Evolutionary conservation across 768 basidiomycete genomes (phyloP).

Genomic region (Suillus ampliporus): DNA sequence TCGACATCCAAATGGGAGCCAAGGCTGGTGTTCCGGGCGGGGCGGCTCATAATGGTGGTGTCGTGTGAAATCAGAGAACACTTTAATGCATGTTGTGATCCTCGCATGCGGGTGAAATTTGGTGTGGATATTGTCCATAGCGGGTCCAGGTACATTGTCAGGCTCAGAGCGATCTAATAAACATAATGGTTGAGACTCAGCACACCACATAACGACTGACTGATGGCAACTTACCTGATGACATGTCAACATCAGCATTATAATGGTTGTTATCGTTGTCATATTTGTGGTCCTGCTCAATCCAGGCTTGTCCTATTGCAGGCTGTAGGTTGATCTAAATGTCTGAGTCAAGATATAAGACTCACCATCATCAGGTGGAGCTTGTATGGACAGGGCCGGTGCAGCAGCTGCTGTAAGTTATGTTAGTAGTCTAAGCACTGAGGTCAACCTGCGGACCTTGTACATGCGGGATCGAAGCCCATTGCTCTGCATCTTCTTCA

Average conservation of each 20-base stretch:
- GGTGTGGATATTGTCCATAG: conserved; percentile 26
- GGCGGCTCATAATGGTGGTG: background rate
- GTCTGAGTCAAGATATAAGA: too few relatives aligned
- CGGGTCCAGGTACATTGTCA: background rate
- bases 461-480: background rate
- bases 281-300: background rate
- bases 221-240: background rate
- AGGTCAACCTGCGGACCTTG: background rate
- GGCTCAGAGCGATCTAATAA: background rate
- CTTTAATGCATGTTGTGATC: conserved; percentile 9
- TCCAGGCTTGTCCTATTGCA: background rate
- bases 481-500: background rate
- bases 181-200: background rate
- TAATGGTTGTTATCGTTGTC: background rate
- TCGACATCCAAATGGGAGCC: conserved; percentile 34
- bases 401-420: background rate
- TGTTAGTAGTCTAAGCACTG: background rate
- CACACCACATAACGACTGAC: background rate
- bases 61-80: conserved; percentile 22
- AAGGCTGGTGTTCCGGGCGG: conserved; percentile 28
- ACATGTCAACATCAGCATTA: background rate
- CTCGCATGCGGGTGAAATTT: conserved; percentile 29
- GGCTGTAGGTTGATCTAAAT: too few relatives aligned
- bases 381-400: background rate
- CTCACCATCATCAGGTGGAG: too few relatives aligned